Base-by-base conservation (phyloP, 164 flowering plant species). In the Cinnamomum chago region DNA sequence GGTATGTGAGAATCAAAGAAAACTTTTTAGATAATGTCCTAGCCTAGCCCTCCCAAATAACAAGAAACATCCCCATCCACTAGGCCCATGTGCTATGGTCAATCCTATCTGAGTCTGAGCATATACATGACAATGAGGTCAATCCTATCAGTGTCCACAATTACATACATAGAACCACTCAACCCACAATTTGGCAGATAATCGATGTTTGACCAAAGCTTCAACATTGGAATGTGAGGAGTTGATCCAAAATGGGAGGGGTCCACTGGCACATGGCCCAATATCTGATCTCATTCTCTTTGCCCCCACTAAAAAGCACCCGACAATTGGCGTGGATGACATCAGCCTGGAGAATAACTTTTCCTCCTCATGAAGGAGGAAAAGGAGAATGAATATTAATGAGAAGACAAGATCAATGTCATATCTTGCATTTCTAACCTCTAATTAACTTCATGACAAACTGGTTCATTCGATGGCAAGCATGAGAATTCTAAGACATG, bases 171-270 rank as follows among this genome's bases (percentile, higher is more conserved):
- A 12, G 58, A 30, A 30, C 35, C 58, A 55, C 18, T 15, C 60
- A 55, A 55, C n/a, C n/a, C n/a, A 15, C 5, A 55, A 20, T 15
- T 20, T 15, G 28, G 22, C 11, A 67, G 70, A 33, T 17, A 22
- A 67, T 30, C 12, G 33, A 27, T 17, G 71, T 68, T 68, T 68
- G 71, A 68, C 55, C 71, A 20, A 24, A 24, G 62, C 20, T 24
- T 70, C 14, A 23, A 55, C 62, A 24, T 70, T 51, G 72, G 72
- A 70, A 70, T 24, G 24, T 70, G 72, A 52, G 72, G 2, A 50
- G 20, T 24, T 70, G 62, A 70, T 70, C 62, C 20, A 15, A 23
- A 47, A n/a, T 52, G 72, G 50, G 18, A 27, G 17, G 40, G 23
- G 67, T 22, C 24, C 52, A 35, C 13, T 68, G 25, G 33, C 22